These are phyloP conservation scores for Lanmaoa pseudosensibilis DNA, from an alignment of 768 basidiomycete species.

Conservation along the genomic window DNA sequence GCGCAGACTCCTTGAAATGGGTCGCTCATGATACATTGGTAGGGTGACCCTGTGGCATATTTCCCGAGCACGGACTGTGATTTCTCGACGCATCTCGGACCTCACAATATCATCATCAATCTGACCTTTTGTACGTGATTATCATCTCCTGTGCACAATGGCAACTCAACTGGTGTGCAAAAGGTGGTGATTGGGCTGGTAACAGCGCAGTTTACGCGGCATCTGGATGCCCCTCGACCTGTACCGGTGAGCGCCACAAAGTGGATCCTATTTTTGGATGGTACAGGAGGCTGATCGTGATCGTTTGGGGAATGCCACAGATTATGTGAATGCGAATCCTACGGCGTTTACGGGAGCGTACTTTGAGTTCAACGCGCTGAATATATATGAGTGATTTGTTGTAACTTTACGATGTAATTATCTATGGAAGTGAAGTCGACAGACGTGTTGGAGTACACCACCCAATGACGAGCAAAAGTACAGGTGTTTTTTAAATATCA, in stretches of 20 bases:
- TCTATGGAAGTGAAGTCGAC: neutral
- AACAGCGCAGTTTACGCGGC: slow-evolving; percentile 12
- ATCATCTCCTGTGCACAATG: slow-evolving; percentile 3
- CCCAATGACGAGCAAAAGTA: neutral
- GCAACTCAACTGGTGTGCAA: neutral
- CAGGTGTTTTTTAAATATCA: neutral
- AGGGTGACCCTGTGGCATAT: slow-evolving; percentile 59
- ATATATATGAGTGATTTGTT: neutral
- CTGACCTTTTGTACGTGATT: slow-evolving; percentile 13
- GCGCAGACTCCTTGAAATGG: neutral
- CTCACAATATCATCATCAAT: slow-evolving; percentile 48
- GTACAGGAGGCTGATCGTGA: neutral
- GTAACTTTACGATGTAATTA: neutral
- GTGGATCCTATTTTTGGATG: neutral
- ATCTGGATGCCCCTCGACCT: slow-evolving; percentile 28
- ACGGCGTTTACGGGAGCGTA: neutral
- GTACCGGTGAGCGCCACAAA: slow-evolving; percentile 20
- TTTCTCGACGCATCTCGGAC: slow-evolving; percentile 49
- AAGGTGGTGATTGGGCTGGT: slow-evolving; percentile 28
- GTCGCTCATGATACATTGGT: neutral
- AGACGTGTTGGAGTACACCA: too few relatives aligned
- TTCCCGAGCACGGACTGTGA: slow-evolving; percentile 65
- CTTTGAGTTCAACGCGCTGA: slow-evolving; percentile 7
- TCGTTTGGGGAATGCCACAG: neutral
- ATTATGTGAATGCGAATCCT: slow-evolving; percentile 4